Evolutionary conservation across 176 grass and related monocot species (phyloP), one percentile per base, ranked within the genome.

Genomic region (Carex scoparia): DNA sequence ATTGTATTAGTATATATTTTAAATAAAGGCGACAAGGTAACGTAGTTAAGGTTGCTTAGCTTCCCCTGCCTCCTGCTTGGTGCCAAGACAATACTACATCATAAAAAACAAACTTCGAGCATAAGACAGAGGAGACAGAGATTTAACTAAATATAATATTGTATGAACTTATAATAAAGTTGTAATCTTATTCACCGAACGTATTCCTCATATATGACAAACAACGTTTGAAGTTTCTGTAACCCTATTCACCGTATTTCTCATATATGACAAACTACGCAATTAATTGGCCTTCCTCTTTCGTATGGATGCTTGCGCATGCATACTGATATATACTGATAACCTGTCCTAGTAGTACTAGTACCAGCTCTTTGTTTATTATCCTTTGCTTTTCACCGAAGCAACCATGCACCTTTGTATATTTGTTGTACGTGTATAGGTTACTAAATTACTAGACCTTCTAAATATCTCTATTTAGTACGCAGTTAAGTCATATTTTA

Each of bases 51-150:
- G 44, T 83, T 67, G 58, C 62, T 83, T 68, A 83, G 42, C 81
- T 5, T 83, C 65, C 61, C 11, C 37, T 56, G 33, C 46, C 23
- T 83, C 37, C 63, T 83, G 42, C 62, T 69, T 68, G 37, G 81
- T 18, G 48, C 81, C 61, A 69, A 82, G 60, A 51, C 80, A 49
- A 82, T 82, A 81, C 42, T 66, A 82, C 40, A 82, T 82, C 61
- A 82, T 82, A 65, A 63, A 65, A 83, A 83, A 69, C 81, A 69
- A 83, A 83, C 61, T 83, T 62, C 2, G 32, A 46, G 33, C 37
- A 62, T 8, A 32, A 66, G 80, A 68, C 80, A 53, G 53, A 30
- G 56, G 61, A 83, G 23, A 83, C 16, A 82, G 7, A 82, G 59
- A 65, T n/a, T 3, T 3, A 35, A 3, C 11, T 46, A 46, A 42